A percentile compares a stretch with the other conserved stretches of the same genome.
Conservation (phyloP, 176 grass and related monocot genomes). For the Musa beccarii region DNA sequence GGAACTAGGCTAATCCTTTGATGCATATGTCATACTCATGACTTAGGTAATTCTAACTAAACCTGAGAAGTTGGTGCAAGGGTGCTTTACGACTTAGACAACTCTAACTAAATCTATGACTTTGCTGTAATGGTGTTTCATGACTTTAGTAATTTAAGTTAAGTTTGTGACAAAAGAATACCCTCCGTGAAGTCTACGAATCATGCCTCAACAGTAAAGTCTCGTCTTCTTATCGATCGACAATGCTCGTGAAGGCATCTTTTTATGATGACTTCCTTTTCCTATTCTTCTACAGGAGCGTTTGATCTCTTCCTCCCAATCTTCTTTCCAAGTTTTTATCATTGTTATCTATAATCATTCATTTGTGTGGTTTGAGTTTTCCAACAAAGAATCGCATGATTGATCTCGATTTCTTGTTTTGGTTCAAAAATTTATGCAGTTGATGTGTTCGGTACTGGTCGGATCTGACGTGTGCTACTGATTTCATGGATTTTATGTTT, state of each 20-base stretch:
- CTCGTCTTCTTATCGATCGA: not conserved
- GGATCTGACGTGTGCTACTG: not conserved
- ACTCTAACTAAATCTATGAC: too few relatives aligned
- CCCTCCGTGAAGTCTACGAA: too few relatives aligned
- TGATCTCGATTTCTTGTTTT: not conserved
- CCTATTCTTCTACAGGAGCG: conserved; percentile 61
- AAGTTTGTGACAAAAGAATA: too few relatives aligned
- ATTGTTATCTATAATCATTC: not conserved
- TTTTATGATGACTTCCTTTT: conserved; percentile 66
- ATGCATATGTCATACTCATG: too few relatives aligned
- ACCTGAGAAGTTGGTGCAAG: too few relatives aligned
- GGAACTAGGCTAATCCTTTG: too few relatives aligned
- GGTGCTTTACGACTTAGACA: too few relatives aligned
- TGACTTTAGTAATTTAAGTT: too few relatives aligned
- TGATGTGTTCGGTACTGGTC: not conserved
- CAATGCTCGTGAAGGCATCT: conserved; percentile 65
- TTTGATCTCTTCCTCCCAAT: conserved; percentile 16
- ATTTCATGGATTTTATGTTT: not conserved
- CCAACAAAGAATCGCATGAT: not conserved
- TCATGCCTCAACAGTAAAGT: too few relatives aligned
- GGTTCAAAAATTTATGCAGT: not conserved
- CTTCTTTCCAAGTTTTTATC: not conserved
- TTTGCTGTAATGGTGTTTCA: too few relatives aligned
- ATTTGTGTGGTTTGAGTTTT: not conserved
- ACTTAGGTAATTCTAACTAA: too few relatives aligned